Conservation (phyloP, 371 early-diverging fungal genomes). For the Mucor indicus region DNA sequence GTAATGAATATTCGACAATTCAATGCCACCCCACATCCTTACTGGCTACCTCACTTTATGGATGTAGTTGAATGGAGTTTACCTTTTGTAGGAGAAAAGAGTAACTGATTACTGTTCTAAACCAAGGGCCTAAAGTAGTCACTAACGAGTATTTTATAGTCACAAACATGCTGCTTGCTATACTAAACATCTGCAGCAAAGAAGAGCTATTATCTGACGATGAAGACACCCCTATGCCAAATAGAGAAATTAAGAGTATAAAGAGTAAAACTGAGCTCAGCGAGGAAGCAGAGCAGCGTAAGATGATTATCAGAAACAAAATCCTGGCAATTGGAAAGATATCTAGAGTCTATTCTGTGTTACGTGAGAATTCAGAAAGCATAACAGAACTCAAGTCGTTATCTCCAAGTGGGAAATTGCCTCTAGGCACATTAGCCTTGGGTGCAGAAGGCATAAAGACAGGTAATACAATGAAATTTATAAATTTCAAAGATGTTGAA, state of each 20-base stretch:
- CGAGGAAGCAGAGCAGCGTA: slow-evolving; percentile 45
- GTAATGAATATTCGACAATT: slow-evolving; percentile 96
- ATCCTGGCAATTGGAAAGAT: slow-evolving; percentile 91
- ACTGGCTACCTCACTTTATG: slow-evolving; percentile 96
- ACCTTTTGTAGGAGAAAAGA: slow-evolving; percentile 98
- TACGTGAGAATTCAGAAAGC: slow-evolving; percentile 86
- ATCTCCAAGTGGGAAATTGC: slow-evolving; percentile 77
- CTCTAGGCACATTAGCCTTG: slow-evolving; percentile 78
- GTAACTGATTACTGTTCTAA: too few relatives aligned
- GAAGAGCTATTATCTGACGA: slow-evolving; percentile 60
- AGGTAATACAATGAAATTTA: slow-evolving; percentile 41
- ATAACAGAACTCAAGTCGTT: slow-evolving; percentile 89
- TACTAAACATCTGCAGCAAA: slow-evolving; percentile 87
- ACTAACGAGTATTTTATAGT: slow-evolving; percentile 46
- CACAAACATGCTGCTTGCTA: slow-evolving; percentile 91
- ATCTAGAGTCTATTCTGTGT: slow-evolving; percentile 80
- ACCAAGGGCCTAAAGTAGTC: too few relatives aligned
- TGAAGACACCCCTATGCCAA: slow-evolving; percentile 18
- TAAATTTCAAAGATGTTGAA: neutral
- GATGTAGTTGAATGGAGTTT: slow-evolving; percentile 98
- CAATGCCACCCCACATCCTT: slow-evolving; percentile 88
- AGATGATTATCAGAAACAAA: slow-evolving; percentile 81
- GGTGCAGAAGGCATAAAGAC: slow-evolving; percentile 89
- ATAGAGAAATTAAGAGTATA: neutral
- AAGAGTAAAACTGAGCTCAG: neutral